These are phyloP conservation scores for Paraurostyla sp. DNA, from an alignment of 73 alveolate genomes.

Conservation along the genomic window DNA sequence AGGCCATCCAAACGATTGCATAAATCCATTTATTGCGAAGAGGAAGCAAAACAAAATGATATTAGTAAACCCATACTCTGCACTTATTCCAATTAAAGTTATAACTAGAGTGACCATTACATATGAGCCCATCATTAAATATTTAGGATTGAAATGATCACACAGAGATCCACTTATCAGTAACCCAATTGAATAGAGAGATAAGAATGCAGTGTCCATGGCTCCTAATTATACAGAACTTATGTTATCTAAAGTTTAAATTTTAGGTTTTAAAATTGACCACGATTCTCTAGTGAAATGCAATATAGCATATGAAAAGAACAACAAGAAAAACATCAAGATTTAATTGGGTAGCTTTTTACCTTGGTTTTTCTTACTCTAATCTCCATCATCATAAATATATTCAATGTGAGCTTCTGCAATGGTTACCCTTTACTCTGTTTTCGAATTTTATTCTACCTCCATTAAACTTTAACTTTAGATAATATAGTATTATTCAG, in stretches of 20 bases:
- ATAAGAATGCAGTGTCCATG: slow-evolving; percentile 70
- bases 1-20: slow-evolving; percentile 86
- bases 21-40: slow-evolving; percentile 74
- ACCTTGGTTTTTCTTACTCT: no score
- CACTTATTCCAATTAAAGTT: slow-evolving; percentile 13
- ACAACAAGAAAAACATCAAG: slow-evolving; percentile 64
- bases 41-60: slow-evolving; percentile 44
- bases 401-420: no score
- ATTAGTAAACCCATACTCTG: not conserved
- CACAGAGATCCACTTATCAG: slow-evolving; percentile 76
- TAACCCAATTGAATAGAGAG: slow-evolving; percentile 71
- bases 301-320: slow-evolving; percentile 64
- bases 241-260: slow-evolving; percentile 54
- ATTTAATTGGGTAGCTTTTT: no score
- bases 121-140: slow-evolving; percentile 27
- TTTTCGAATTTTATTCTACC: no score
- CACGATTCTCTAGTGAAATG: slow-evolving; percentile 78
- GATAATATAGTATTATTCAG: no score
- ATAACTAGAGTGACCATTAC: slow-evolving; percentile 41
- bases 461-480: no score
- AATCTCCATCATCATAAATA: no score
- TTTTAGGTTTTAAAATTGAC: slow-evolving; percentile 64
- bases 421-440: no score
- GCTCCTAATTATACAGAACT: slow-evolving; percentile 65
- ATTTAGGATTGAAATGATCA: slow-evolving; percentile 62